Evolutionary conservation across 805 yeast genomes (phyloP).

Genomic region (Saccharomycopsis selenospora): DNA sequence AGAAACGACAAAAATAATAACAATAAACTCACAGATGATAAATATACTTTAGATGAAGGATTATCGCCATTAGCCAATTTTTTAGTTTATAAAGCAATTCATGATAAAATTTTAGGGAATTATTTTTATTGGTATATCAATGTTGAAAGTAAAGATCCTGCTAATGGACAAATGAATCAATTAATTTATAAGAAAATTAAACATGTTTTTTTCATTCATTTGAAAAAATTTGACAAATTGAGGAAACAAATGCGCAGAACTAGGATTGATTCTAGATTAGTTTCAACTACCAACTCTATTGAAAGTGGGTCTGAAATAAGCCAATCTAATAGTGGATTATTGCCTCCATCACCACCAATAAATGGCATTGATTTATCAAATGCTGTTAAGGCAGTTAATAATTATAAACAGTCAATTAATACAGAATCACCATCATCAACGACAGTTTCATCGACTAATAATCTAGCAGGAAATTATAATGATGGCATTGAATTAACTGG

Average conservation of each 20-base stretch:
- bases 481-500: conserved; percentile 9
- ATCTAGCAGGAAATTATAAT: too few species aligned
- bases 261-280: conserved; percentile 9
- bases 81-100: conserved; percentile 61
- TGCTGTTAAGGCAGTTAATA: not conserved
- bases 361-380: not conserved
- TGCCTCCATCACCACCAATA: not conserved
- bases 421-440: not conserved
- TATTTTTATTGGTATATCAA: conserved; percentile 87
- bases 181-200: conserved; percentile 38
- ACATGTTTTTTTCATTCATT: conserved; percentile 35
- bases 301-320: conserved; percentile 8
- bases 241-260: conserved; percentile 3
- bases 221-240: conserved; percentile 8
- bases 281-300: conserved; percentile 12
- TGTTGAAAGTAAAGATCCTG: conserved; percentile 75
- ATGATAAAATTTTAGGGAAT: conserved; percentile 63
- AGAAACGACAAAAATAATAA: not conserved
- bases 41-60: conserved; percentile 8
- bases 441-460: not conserved
- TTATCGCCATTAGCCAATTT: conserved; percentile 67
- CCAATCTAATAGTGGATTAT: not conserved
- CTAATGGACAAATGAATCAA: conserved; percentile 25
- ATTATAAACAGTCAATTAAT: not conserved
- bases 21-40: not conserved